Conservation (phyloP, 768 basidiomycete genomes). For the Hygrophorus pudorinus region DNA sequence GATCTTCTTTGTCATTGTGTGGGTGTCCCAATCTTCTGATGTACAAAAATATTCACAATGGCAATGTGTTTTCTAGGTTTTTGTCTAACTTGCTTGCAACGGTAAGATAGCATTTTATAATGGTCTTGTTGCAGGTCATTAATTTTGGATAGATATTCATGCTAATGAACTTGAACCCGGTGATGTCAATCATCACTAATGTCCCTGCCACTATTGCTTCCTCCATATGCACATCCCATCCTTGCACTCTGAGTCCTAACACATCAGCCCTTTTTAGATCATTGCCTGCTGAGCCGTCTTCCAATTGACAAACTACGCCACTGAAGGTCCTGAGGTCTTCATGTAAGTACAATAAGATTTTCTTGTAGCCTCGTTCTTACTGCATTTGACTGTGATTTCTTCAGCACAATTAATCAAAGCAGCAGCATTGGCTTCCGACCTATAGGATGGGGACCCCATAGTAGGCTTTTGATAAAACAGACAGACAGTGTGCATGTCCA, state of each 20-base stretch:
- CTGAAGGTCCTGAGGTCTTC: conserved; percentile 22
- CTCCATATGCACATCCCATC: conserved; percentile 33
- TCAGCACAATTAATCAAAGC: conserved; percentile 28
- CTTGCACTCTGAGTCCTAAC: not conserved
- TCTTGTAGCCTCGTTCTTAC: not conserved
- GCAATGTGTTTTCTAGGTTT: conserved; percentile 33
- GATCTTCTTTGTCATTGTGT: conserved; percentile 17
- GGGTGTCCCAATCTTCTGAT: not conserved
- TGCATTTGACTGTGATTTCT: too few species aligned
- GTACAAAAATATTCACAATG: not conserved
- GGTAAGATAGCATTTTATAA: conserved; percentile 13
- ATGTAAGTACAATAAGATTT: conserved; percentile 19
- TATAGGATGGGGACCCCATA: conserved; percentile 22
- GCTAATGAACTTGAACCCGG: conserved; percentile 41
- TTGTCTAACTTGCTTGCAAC: conserved; percentile 56
- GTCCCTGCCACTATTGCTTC: conserved; percentile 48
- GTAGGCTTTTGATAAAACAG: conserved; percentile 22
- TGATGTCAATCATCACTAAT: conserved; percentile 47
- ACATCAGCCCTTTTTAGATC: conserved; percentile 21
- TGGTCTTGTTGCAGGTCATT: not conserved
- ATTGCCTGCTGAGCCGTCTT: conserved; percentile 41
- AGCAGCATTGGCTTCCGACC: conserved; percentile 52
- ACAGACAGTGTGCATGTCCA: conserved; percentile 36
- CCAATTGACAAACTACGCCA: conserved; percentile 31
- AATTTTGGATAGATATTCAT: conserved; percentile 30